A percentile compares a stretch with the other conserved stretches of the same genome.
phyloP scores from a whole-genome alignment of 2,329 filamentous ascomycete species.

The Emmonsia crescens region DNA sequence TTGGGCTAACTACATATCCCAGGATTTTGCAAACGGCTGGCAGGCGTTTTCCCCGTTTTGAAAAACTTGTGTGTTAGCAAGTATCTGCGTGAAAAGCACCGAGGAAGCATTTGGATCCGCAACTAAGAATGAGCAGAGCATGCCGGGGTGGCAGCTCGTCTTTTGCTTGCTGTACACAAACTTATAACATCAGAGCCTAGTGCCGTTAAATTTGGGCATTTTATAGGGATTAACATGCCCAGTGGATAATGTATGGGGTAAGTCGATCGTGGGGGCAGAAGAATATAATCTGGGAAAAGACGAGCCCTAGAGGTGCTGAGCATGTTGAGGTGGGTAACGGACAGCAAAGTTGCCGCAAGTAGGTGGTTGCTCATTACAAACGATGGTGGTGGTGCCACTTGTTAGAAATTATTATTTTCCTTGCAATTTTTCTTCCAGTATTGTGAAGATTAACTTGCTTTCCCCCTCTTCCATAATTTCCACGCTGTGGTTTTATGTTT shows the following conservation, averaged over 20 bases:
- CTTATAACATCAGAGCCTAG: neutral
- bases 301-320: neutral
- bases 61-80: neutral
- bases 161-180: neutral
- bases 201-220: neutral
- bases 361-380: neutral
- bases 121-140: neutral
- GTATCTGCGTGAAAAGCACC: neutral
- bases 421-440: conserved; percentile 19
- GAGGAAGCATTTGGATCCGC: neutral
- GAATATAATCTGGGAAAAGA: neutral
- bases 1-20: no score
- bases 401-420: conserved; percentile 12
- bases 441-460: conserved; percentile 12
- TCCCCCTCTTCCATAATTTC: neutral
- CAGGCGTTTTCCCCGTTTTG: neutral
- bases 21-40: neutral
- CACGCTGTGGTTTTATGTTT: neutral
- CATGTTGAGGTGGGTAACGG: neutral
- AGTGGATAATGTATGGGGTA: neutral
- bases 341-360: neutral
- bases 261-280: neutral
- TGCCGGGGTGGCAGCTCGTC: neutral
- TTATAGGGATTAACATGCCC: neutral
- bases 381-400: neutral